These are phyloP conservation scores for Trametes villosa DNA, from an alignment of 768 basidiomycete genomes.

Conservation along the genomic window DNA sequence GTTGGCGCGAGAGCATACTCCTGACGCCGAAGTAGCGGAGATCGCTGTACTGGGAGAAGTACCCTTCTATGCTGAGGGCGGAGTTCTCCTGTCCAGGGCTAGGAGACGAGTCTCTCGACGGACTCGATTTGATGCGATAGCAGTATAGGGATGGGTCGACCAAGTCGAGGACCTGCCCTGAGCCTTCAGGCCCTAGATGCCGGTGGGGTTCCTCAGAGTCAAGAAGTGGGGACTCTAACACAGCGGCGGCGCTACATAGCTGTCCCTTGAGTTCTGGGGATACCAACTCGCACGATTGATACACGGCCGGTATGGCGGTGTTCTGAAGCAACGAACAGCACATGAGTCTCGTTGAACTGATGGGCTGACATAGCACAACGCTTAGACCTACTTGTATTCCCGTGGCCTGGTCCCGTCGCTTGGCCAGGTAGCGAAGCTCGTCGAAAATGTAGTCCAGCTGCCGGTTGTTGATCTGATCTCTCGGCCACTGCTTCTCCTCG, in stretches of 20 bases:
- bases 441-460: constrained; percentile 7
- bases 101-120: no score
- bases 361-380: no score
- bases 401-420: neutral
- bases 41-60: no score
- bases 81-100: no score
- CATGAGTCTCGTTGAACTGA: no score
- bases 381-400: neutral
- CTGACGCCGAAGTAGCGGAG: no score
- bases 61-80: neutral
- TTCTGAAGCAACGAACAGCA: neutral
- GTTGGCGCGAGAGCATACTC: no score
- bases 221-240: neutral
- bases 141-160: constrained; percentile 50
- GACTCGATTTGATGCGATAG: constrained; percentile 28
- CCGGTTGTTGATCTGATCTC: neutral
- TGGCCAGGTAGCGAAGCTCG: neutral
- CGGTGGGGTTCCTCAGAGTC: constrained; percentile 43
- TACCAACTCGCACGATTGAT: no score
- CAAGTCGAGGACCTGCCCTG: constrained; percentile 50
- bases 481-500: constrained; percentile 3
- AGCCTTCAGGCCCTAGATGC: constrained; percentile 48
- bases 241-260: no score
- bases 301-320: neutral
- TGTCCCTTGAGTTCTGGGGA: no score